Evolutionary conservation across 371 early-diverging fungal genomes (phyloP).

Genomic region (Entomophthora muscae): DNA sequence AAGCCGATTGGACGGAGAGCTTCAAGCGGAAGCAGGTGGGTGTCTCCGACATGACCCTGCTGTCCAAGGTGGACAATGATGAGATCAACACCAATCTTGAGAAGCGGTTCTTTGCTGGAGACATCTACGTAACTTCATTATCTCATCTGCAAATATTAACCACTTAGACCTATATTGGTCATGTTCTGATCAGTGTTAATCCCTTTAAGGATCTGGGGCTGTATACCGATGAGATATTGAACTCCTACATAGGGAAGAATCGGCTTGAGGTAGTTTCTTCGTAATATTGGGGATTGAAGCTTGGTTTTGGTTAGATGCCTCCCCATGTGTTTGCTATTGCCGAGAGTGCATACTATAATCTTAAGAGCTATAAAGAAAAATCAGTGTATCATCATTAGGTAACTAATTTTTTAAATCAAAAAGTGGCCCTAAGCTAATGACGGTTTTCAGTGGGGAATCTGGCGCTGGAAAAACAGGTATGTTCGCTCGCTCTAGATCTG

Average conservation of each 20-base stretch:
- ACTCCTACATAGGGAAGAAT: constrained; percentile 64
- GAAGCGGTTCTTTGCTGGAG: constrained; percentile 63
- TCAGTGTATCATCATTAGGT: constrained; percentile 92
- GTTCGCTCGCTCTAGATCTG: neutral
- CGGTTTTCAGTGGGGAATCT: constrained; percentile 57
- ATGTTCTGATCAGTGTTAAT: constrained; percentile 76
- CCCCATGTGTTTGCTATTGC: constrained; percentile 82
- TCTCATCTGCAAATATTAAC: neutral
- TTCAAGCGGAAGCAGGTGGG: constrained; percentile 71
- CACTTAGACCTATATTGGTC: constrained; percentile 65
- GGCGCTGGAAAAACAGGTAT: constrained; percentile 81
- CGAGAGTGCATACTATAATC: constrained; percentile 70
- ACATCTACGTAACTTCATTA: constrained; percentile 58
- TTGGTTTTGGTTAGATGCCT: constrained; percentile 57
- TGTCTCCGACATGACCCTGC: constrained; percentile 71
- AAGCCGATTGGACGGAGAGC: constrained; percentile 70
- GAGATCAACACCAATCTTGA: constrained; percentile 70
- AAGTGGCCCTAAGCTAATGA: no score
- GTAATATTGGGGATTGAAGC: no score
- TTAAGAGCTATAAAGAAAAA: constrained; percentile 94
- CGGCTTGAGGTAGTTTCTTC: constrained; percentile 43
- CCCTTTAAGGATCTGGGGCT: constrained; percentile 73
- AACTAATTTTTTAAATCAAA: no score
- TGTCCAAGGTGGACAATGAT: constrained; percentile 72
- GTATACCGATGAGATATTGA: constrained; percentile 52